Conservation (phyloP, 75 land plant species). For the Gnetum montanum region DNA sequence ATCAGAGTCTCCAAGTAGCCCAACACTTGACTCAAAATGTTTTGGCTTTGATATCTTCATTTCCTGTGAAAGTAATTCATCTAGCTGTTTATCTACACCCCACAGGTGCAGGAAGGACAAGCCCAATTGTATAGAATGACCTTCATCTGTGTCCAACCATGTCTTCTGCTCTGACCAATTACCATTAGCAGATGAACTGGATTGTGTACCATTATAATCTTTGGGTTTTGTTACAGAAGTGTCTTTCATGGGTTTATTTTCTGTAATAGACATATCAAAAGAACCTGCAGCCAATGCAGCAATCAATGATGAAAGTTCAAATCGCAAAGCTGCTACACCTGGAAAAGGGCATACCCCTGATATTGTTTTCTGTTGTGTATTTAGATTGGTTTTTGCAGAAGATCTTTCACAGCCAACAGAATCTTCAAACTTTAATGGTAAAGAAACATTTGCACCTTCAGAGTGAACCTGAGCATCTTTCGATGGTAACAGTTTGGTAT, state of each 20-base stretch:
- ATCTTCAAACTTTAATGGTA: neutral
- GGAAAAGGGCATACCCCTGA: conserved; percentile 64
- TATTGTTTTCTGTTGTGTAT: conserved; percentile 26
- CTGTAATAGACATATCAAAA: neutral
- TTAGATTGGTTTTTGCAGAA: conserved; percentile 3
- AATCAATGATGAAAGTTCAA: conserved; percentile 59
- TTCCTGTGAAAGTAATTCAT: conserved; percentile 50
- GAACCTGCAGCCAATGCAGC: conserved; percentile 5
- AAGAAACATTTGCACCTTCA: conserved; percentile 8
- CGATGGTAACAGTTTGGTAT: no score
- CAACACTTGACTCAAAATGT: conserved; percentile 39
- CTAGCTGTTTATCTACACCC: conserved; percentile 64
- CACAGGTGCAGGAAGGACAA: conserved; percentile 75
- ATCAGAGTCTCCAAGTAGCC: conserved; percentile 74
- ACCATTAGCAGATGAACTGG: neutral
- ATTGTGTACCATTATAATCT: neutral
- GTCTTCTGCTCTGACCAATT: conserved; percentile 16
- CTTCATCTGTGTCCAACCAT: conserved; percentile 30
- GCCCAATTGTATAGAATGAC: conserved; percentile 36
- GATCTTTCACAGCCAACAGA: neutral
- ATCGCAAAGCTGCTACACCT: conserved; percentile 59
- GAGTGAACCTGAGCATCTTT: conserved; percentile 10
- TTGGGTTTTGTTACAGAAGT: neutral
- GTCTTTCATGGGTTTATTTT: neutral
- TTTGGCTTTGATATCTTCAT: conserved; percentile 54